Evolutionary conservation across 306 rosid genomes (phyloP), one percentile per base, ranked within the genome.

Genomic region (Vigna nakashimae): DNA sequence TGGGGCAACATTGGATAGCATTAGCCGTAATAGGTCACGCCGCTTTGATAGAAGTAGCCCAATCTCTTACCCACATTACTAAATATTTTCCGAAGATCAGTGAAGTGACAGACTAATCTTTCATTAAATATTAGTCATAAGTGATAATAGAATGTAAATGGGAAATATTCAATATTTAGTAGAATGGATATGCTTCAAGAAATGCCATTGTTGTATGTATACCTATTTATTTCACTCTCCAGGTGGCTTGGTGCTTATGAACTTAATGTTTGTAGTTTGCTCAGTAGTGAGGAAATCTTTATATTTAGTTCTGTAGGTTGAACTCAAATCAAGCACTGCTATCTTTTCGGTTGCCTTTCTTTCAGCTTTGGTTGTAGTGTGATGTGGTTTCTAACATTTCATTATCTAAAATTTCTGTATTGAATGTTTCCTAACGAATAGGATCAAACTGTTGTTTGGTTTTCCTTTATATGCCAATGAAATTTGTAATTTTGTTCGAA

Each of bases 1-100:
- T 79, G 92, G 90, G 84, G 78, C 89, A 56, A 80, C 92, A 22
- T 53, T 85, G 89, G 97, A 90, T 85, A 87, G 81, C 84, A 79
- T 84, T 79, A 87, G 80, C 80, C 90, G 83, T 68, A 51, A 82
- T 89, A 87, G 93, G 88, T 71, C 92, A 43, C 91, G 89, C 74
- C 90, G 88, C 75, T 43, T 79, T 48, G 96, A 91, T 82, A 69
- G 76, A 53, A 87, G 74, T 69, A 86, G 86, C 82, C 89, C 91
- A 73, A 34, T 85, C 63, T 60, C 74, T 53, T 88, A 89, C 65
- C 83, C 85, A 2, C 53, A 88, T 16, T 77, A 88, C 82, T 85
- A 84, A 9, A 75, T 63, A 76, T 68, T 48, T 78, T 69, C 30
- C 18, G 53, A 69, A 79, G 81, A 77, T 20, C 67, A 50, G 60